Evolutionary conservation across 169 alveolate genomes (phyloP).

Genomic region (Ichthyophthirius multifiliis): DNA sequence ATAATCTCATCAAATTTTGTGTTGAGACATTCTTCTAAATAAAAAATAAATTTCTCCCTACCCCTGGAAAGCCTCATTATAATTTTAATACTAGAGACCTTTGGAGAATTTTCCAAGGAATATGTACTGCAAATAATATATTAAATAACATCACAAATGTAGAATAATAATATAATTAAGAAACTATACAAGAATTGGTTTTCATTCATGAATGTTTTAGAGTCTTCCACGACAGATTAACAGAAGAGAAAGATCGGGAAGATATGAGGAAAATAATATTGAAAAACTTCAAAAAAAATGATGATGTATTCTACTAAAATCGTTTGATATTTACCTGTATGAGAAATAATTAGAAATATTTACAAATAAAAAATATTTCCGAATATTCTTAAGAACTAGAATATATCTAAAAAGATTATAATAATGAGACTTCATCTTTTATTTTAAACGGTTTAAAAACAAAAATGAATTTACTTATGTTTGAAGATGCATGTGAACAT

Average conservation of each 20-base stretch:
- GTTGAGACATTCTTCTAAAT: slow-evolving; percentile 75
- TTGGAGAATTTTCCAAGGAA: slow-evolving; percentile 92
- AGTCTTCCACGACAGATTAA: slow-evolving; percentile 91
- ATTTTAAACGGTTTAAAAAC: slow-evolving; percentile 55
- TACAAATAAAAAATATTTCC: too few relatives aligned
- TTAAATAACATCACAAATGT: too few relatives aligned
- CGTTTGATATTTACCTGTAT: too few relatives aligned
- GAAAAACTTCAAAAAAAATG: too few relatives aligned
- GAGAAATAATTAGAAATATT: too few relatives aligned
- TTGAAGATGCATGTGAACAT: slow-evolving; percentile 94
- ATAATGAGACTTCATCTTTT: slow-evolving; percentile 70
- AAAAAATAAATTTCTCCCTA: slow-evolving; percentile 87
- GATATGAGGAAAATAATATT: slow-evolving; percentile 60
- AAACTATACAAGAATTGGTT: too few relatives aligned
- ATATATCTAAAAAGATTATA: slow-evolving; percentile 90
- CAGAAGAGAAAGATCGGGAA: slow-evolving; percentile 79
- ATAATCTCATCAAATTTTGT: neutral
- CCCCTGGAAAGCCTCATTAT: slow-evolving; percentile 93
- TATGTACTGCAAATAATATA: slow-evolving; percentile 86
- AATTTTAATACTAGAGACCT: slow-evolving; percentile 94
- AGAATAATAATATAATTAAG: too few relatives aligned
- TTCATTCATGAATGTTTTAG: slow-evolving; percentile 91
- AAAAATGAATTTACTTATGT: slow-evolving; percentile 92
- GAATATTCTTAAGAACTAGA: too few relatives aligned
- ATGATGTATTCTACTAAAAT: too few relatives aligned